A percentile compares a stretch with the other conserved stretches of the same genome.
Conservation (phyloP, 2,329 filamentous ascomycete species). For the Chalaropsis thielavioides region DNA sequence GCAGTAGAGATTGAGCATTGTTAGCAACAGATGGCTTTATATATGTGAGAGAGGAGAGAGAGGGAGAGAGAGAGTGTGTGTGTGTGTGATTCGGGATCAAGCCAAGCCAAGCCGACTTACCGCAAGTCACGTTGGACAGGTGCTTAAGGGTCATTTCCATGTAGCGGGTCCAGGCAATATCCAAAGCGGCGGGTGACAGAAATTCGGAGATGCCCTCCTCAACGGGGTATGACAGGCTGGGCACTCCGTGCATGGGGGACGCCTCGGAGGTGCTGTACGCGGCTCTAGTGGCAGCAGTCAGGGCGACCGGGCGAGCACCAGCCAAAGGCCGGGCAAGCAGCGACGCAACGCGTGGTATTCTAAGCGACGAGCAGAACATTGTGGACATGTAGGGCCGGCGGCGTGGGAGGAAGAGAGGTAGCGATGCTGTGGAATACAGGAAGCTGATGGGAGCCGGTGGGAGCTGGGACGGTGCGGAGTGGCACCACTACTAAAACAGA, state of each 20-base stretch:
- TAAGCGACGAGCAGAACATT: constrained; percentile 42
- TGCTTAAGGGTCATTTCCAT: constrained; percentile 59
- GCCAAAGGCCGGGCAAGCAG: constrained; percentile 7
- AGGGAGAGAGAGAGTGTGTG: too few species aligned
- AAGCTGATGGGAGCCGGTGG: not conserved
- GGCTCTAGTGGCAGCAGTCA: constrained; percentile 27
- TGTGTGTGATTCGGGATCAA: not conserved
- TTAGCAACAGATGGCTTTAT: not conserved
- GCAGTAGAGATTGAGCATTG: constrained; percentile 10
- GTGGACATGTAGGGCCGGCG: constrained; percentile 21
- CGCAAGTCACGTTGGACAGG: constrained; percentile 59
- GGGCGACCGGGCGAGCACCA: constrained; percentile 26
- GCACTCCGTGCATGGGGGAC: constrained; percentile 30
- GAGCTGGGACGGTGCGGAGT: not conserved
- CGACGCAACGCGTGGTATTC: constrained; percentile 33
- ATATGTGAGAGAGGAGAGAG: too few species aligned
- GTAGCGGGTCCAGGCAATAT: constrained; percentile 71
- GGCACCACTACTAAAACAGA: not conserved
- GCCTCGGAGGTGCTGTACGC: constrained; percentile 32
- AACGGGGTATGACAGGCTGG: constrained; percentile 32
- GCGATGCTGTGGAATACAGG: not conserved
- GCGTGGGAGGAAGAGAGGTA: not conserved
- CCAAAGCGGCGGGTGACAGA: constrained; percentile 53
- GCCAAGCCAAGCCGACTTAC: constrained; percentile 33
- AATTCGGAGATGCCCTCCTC: constrained; percentile 50